These are phyloP conservation scores for Escallonia herrerae DNA, from an alignment of 129 eudicot species.

Conservation along the genomic window DNA sequence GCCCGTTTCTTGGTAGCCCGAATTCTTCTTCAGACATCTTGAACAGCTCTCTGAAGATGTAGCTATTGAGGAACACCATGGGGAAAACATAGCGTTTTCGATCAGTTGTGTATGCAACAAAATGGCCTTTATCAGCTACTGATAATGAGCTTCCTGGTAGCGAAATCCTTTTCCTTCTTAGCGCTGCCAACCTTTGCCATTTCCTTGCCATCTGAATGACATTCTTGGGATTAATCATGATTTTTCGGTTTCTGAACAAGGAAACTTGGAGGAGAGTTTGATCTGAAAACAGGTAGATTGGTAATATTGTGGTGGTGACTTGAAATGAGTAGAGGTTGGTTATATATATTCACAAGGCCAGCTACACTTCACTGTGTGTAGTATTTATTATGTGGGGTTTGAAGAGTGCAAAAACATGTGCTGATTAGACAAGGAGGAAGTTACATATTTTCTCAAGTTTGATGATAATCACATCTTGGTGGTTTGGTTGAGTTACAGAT, in stretches of 20 bases:
- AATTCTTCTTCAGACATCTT: slow-evolving; percentile 45
- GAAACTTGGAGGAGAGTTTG: too few relatives aligned
- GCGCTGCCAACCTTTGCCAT: slow-evolving; percentile 28
- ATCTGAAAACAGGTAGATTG: not conserved
- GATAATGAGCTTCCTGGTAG: slow-evolving; percentile 9
- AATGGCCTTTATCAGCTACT: slow-evolving; percentile 31
- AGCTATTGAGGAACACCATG: slow-evolving; percentile 25
- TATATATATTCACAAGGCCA: slow-evolving; percentile 1
- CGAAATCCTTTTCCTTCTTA: slow-evolving; percentile 4
- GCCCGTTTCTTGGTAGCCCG: slow-evolving; percentile 31
- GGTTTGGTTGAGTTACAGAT: too few relatives aligned
- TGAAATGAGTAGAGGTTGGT: not conserved
- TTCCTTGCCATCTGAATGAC: slow-evolving; percentile 41
- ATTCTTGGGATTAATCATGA: slow-evolving; percentile 39
- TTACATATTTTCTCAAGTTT: too few relatives aligned
- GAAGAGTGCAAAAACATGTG: slow-evolving; percentile 14
- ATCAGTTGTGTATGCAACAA: slow-evolving; percentile 39
- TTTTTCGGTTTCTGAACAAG: not conserved
- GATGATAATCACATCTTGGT: too few relatives aligned
- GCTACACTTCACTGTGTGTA: not conserved
- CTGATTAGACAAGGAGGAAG: not conserved
- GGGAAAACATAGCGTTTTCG: slow-evolving; percentile 24
- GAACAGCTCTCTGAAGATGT: slow-evolving; percentile 29
- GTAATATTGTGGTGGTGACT: not conserved
- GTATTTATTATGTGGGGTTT: not conserved